Conservation (phyloP, 805 yeast species). For the Komagataella ulmi region DNA sequence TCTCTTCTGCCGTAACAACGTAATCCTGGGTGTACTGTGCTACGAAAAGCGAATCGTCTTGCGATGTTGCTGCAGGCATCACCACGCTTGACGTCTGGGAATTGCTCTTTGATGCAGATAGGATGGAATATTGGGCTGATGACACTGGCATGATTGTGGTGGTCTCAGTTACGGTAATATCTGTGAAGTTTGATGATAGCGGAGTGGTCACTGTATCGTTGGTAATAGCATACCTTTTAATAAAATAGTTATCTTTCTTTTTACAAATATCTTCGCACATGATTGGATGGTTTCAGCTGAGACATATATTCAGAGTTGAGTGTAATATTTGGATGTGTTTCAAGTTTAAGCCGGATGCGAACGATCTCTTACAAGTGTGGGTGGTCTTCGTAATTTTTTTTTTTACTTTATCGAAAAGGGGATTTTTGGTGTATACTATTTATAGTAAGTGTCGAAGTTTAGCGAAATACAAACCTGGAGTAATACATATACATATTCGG, state of each 20-base stretch:
- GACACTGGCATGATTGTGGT: background rate
- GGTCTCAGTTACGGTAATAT: background rate
- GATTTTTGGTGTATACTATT: background rate
- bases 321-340: background rate
- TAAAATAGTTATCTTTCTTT: background rate
- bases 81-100: background rate
- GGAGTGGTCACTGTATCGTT: background rate
- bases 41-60: background rate
- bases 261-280: background rate
- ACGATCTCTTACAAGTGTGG: background rate
- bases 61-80: background rate
- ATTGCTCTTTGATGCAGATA: background rate
- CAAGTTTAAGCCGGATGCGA: background rate
- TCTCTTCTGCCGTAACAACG: slow-evolving; percentile 14
- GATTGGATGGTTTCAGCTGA: background rate
- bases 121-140: background rate
- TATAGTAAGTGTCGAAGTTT: background rate
- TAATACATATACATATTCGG: background rate
- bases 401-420: background rate
- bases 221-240: background rate
- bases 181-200: background rate
- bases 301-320: background rate
- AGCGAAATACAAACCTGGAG: background rate
- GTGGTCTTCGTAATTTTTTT: background rate
- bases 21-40: slow-evolving; percentile 13